Base-by-base conservation (phyloP, 768 basidiomycete genomes). In the Tremella yokohamensis region DNA sequence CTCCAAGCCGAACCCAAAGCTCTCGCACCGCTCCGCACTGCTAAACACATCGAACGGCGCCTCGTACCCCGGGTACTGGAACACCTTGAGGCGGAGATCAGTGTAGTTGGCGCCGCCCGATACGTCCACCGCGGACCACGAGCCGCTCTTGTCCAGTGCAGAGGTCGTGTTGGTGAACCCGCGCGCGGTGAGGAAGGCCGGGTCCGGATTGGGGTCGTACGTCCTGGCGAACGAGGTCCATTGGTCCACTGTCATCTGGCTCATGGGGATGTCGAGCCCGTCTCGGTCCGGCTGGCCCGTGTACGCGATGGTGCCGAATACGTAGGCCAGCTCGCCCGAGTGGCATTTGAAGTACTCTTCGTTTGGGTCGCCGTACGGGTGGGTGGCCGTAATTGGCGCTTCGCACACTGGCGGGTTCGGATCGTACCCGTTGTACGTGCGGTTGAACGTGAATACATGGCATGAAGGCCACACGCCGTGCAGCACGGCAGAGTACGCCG, bases 221-320 rank as follows among this genome's bases (percentile, higher is more conserved):
- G 79, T 79, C 39, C 81, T 77, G 8, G 79, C 81, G 58, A 83
- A 83, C 7, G 79, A 66, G 0, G 79, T 73, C 83, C 82, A 83
- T 8, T 72, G 65, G 62, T 83, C 82, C 4, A 79, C 67, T 39
- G 70, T 74, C 40, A 80, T 68, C 61, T 82, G 81, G 51, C 77
- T 75, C 65, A 83, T 76, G 1, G 79, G 72, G 6, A 82, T 76
- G 67, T 83, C 82, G 44, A 77, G 69, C 22, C 69, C 70, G 68
- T 83, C 83, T 26, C 82, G 80, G 73, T 81, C 81, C 1, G 81
- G 80, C 1, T 64, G 63, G 8, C 67, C 66, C 16, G 65, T 63
- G 52, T 81, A 81, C 1, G 79, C 79, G 7, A 82, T 52, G 8
- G 66, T 71, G 37, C 75, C 78, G 55, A 76, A 78, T 52, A 64